Evolutionary conservation across 2,329 filamentous ascomycete genomes (phyloP).

Genomic region (Exophiala sp.): DNA sequence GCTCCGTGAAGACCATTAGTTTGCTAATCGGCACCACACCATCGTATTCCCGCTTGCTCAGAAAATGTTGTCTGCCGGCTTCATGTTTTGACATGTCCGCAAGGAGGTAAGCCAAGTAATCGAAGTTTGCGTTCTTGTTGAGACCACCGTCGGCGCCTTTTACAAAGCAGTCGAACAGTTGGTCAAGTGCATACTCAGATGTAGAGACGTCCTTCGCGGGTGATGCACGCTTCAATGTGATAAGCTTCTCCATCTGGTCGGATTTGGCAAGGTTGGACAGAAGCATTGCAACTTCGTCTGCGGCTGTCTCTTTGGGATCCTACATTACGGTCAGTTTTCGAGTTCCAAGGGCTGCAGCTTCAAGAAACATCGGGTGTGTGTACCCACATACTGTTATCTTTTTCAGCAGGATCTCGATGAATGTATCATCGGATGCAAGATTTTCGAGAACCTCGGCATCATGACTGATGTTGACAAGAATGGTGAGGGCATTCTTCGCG

Average conservation of each 20-base stretch:
- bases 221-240: slow-evolving; percentile 64
- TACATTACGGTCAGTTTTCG: slow-evolving; percentile 17
- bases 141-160: slow-evolving; percentile 79
- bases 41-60: slow-evolving; percentile 71
- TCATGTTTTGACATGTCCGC: slow-evolving; percentile 80
- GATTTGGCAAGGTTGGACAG: slow-evolving; percentile 87
- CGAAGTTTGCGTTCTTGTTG: slow-evolving; percentile 79
- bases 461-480: slow-evolving; percentile 71
- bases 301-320: slow-evolving; percentile 66
- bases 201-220: slow-evolving; percentile 43
- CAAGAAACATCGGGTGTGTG: background rate
- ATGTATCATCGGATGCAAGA: slow-evolving; percentile 74
- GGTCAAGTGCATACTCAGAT: slow-evolving; percentile 74
- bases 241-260: slow-evolving; percentile 65
- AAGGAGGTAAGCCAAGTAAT: slow-evolving; percentile 92
- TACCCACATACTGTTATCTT: slow-evolving; percentile 61
- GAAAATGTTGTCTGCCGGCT: slow-evolving; percentile 67
- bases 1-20: slow-evolving; percentile 90
- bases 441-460: slow-evolving; percentile 71
- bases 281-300: slow-evolving; percentile 84
- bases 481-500: slow-evolving; percentile 82
- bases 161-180: slow-evolving; percentile 93
- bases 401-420: slow-evolving; percentile 69
- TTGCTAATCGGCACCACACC: slow-evolving; percentile 84
- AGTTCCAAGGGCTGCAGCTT: too few relatives aligned